A percentile compares a stretch with the other conserved stretches of the same genome.
These are phyloP conservation scores for Dictyostelium firmibasis DNA, from an alignment of 78 protist genomes.

Conservation along the genomic window DNA sequence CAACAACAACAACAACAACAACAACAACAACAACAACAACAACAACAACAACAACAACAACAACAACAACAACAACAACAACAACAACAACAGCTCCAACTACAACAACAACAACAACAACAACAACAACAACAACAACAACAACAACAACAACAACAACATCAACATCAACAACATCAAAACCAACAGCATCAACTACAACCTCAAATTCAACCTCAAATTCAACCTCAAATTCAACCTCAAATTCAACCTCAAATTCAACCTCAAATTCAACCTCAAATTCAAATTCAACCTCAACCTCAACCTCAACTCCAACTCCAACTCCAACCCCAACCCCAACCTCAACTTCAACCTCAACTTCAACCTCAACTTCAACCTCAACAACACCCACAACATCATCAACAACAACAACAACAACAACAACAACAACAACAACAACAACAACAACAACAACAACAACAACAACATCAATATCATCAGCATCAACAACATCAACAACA, in stretches of 20 bases:
- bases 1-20: neutral
- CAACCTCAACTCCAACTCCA: neutral
- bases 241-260: too few relatives aligned
- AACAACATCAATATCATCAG: neutral
- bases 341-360: neutral
- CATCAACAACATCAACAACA: neutral
- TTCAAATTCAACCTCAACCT: neutral
- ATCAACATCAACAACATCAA: too few relatives aligned
- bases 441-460: neutral
- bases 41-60: neutral
- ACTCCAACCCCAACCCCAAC: neutral
- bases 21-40: neutral
- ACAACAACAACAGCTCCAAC: neutral
- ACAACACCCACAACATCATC: neutral
- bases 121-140: neutral
- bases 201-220: too few relatives aligned
- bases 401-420: neutral
- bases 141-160: neutral
- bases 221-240: too few relatives aligned
- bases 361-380: neutral
- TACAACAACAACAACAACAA: neutral
- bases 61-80: neutral
- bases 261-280: too few relatives aligned
- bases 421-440: neutral
- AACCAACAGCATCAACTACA: too few relatives aligned